Evolutionary conservation across 1,139 yeast species (phyloP).

Genomic region (Diutina rugosa): DNA sequence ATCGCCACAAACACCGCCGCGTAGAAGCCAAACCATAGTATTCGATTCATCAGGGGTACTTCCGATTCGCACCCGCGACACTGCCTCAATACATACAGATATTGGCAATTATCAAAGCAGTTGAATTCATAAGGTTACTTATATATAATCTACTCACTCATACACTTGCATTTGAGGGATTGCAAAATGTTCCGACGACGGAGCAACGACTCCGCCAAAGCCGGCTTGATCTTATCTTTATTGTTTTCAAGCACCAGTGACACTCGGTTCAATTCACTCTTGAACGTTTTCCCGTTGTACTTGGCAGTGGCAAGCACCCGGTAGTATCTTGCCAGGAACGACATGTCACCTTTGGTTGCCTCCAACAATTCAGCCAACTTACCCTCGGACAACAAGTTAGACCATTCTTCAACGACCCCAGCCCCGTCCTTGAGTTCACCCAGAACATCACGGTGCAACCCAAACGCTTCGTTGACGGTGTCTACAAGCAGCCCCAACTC

Average conservation of each 20-base stretch:
- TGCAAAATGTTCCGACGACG: neutral
- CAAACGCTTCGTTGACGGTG: slow-evolving; percentile 38
- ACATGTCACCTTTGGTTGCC: neutral
- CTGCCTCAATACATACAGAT: no score
- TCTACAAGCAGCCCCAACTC: slow-evolving; percentile 28
- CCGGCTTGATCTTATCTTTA: neutral
- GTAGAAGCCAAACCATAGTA: neutral
- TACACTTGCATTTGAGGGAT: neutral
- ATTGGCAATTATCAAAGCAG: no score
- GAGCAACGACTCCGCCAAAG: neutral
- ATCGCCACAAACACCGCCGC: neutral
- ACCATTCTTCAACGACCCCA: slow-evolving; percentile 19
- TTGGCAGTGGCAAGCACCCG: neutral
- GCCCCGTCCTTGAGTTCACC: slow-evolving; percentile 42
- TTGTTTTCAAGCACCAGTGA: neutral
- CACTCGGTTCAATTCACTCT: neutral
- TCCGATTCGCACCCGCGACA: no score
- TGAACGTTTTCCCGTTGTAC: neutral
- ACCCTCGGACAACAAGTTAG: neutral
- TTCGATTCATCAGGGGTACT: neutral
- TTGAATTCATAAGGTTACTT: no score
- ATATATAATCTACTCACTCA: neutral
- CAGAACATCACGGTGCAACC: slow-evolving; percentile 32
- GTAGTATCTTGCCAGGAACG: neutral
- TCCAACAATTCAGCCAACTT: neutral